Evolutionary conservation across 2,329 filamentous ascomycete species (phyloP), one percentile per base, ranked within the genome.

Genomic region (Pseudogymnoascus sp.): DNA sequence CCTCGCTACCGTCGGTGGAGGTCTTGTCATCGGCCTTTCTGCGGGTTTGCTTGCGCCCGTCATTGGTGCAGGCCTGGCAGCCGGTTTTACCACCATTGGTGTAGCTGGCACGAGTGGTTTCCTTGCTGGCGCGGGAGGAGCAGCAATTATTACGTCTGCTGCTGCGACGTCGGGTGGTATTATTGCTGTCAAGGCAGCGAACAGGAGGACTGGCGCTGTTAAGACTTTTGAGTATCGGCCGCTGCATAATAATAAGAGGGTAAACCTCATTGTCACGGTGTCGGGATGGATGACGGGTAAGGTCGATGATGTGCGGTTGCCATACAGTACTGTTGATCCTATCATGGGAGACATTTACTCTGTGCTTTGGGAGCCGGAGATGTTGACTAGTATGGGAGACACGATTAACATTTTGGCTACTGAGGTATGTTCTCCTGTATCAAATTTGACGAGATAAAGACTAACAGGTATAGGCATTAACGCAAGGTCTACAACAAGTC

Each of bases 251-350:
- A 97, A 97, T 76, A 99, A 99, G 76, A 83, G 92, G 63, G 90
- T 97, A 39, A 97, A 99, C 69, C 82, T 99, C 31, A 94, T 99
- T 66, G 86, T 99, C 39, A 97, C 94, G 0, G 85, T 99, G 31
- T 92, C 93, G 0, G 94, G 94, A 3, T 99, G 94, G 94, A 95
- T 99, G 89, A 97, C 91, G 40, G 94, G 95, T 70, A 97, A 96
- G 72, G 87, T 96, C 60, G 94, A 99, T 76, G 94, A 99, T 73
- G 92, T 99, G 59, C 89, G 94, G 64, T 77, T 99, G 70, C 94
- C 94, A 6, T 99, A 89, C 75, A 97, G 92, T 77, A 99, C 95
- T 0, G 88, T 99, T 5, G 92, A 99, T 73, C 91, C 95, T 0
- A 85, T 97, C 65, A 99, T 99, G 94, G 94, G 94, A 10, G 94